phyloP scores from a whole-genome alignment of 2,329 filamentous ascomycete genomes.

The Alternaria novae-zelandiae region DNA sequence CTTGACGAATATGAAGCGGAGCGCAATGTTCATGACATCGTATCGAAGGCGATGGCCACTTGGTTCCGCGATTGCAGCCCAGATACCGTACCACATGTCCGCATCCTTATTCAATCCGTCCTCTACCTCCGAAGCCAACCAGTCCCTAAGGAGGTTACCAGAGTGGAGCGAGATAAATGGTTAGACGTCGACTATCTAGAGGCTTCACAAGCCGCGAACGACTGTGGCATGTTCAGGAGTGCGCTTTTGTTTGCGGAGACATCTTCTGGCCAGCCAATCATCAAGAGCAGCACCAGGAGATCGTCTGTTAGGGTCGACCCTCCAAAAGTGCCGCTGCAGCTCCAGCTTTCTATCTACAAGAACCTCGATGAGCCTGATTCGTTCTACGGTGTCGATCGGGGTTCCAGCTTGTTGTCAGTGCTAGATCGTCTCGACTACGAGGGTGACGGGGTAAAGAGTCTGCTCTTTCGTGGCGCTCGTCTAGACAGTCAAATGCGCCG shows the following conservation, averaged over 20 bases:
- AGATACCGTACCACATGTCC: slow-evolving; percentile 66
- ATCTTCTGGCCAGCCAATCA: slow-evolving; percentile 60
- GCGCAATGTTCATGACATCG: slow-evolving; percentile 58
- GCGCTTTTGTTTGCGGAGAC: slow-evolving; percentile 85
- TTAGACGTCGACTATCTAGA: slow-evolving; percentile 78
- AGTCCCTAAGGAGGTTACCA: slow-evolving; percentile 75
- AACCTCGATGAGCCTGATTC: slow-evolving; percentile 95
- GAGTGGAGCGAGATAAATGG: slow-evolving; percentile 82
- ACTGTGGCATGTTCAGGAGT: slow-evolving; percentile 85
- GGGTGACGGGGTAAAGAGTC: slow-evolving; percentile 81
- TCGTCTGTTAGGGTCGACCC: slow-evolving; percentile 62
- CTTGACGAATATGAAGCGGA: slow-evolving; percentile 69
- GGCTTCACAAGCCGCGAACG: slow-evolving; percentile 73
- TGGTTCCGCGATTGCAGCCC: slow-evolving; percentile 64
- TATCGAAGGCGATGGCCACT: slow-evolving; percentile 70
- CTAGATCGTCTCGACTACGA: slow-evolving; percentile 88
- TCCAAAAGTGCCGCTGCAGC: slow-evolving; percentile 61
- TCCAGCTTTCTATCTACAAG: slow-evolving; percentile 83
- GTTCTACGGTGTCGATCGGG: slow-evolving; percentile 88
- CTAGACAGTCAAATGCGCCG: slow-evolving; percentile 83
- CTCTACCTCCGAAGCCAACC: slow-evolving; percentile 87
- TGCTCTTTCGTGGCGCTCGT: slow-evolving; percentile 89
- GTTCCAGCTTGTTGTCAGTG: slow-evolving; percentile 76
- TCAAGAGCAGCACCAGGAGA: slow-evolving; percentile 65
- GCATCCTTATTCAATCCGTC: slow-evolving; percentile 77